Percentiles rank a stretch among this genome's conserved stretches.
phyloP scores from a whole-genome alignment of 768 basidiomycete genomes.

The Boletus edulis region DNA sequence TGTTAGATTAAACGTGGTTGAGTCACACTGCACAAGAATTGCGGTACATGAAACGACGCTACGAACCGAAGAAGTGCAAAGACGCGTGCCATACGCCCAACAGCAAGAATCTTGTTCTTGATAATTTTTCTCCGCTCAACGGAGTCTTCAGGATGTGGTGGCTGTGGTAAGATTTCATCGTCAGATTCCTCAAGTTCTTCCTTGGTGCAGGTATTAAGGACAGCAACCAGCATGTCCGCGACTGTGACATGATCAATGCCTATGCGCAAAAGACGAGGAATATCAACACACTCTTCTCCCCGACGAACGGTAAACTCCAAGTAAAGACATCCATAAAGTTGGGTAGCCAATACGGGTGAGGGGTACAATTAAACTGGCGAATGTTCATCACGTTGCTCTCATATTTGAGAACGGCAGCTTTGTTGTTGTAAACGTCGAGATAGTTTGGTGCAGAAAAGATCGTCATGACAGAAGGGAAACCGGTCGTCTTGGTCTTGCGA shows the following conservation, averaged over 20 bases:
- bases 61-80: constrained; percentile 92
- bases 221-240: constrained; percentile 97
- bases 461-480: constrained; percentile 99
- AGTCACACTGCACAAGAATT: not conserved
- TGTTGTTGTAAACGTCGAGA: constrained; percentile 98
- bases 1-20: constrained; percentile 25
- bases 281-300: constrained; percentile 78
- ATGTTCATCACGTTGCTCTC: constrained; percentile 99
- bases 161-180: constrained; percentile 39
- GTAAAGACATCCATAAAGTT: constrained; percentile 99
- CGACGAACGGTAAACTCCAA: constrained; percentile 97
- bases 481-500: constrained; percentile 95
- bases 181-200: constrained; percentile 90
- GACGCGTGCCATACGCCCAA: constrained; percentile 94
- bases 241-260: constrained; percentile 48
- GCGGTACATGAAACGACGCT: not conserved
- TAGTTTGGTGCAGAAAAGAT: constrained; percentile 99
- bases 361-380: constrained; percentile 94
- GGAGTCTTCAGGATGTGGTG: constrained; percentile 42
- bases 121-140: constrained; percentile 84
- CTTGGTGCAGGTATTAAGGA: constrained; percentile 92
- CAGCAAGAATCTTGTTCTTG: constrained; percentile 98
- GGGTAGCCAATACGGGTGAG: constrained; percentile 96
- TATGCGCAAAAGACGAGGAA: not conserved
- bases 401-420: constrained; percentile 98